Base-by-base conservation (phyloP, 2,329 filamentous ascomycete genomes). In the Alternaria sp. region DNA sequence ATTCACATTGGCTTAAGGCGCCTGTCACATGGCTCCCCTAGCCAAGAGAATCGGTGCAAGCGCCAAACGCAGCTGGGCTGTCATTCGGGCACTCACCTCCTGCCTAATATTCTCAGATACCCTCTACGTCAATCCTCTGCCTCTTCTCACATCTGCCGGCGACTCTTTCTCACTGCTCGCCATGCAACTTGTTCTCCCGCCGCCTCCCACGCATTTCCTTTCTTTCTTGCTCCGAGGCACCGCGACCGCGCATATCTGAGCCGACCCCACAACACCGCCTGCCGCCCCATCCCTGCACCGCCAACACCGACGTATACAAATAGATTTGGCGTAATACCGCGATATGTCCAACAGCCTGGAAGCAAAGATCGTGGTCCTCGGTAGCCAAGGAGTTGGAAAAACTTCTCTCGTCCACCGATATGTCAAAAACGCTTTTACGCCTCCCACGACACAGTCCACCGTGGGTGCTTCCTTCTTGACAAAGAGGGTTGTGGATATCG, bases 311-410 rank as follows among this genome's bases (percentile, higher is more conserved):
- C 50, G 23, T 30, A 36, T 53, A 25, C 53, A 40, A 30, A 17
- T 15, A 30, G 52, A 49, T 28, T 25, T 25, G 43, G 32, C 52
- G 25, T 10, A 36, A 19, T 44, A 50, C 56, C n/a, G 11, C 40
- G n/a, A 25, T 60, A 78, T 78, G 75, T 66, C 75, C 28, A 77
- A 79, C 72, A 90, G 90, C 44, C 87, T 94, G 74, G 91, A 93
- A 83, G 90, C 91, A 78, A 93, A 93, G 81, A 91, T 94, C 61
- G 90, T 93, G 70, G 90, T 94, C 67, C 89, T 94, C 74, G 91
- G 92, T 80, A 88, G 90, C 52, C 91, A 93, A 81, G 89, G 90
- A 78, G 91, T 93, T 59, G 91, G 91, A 74, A 94, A 93, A 83
- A 93, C 91, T 12, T 91, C 89, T 13, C 86, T 93, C 46, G 89